Evolutionary conservation across 1,139 yeast species (phyloP).

Genomic region (Williopsis jadinii): DNA sequence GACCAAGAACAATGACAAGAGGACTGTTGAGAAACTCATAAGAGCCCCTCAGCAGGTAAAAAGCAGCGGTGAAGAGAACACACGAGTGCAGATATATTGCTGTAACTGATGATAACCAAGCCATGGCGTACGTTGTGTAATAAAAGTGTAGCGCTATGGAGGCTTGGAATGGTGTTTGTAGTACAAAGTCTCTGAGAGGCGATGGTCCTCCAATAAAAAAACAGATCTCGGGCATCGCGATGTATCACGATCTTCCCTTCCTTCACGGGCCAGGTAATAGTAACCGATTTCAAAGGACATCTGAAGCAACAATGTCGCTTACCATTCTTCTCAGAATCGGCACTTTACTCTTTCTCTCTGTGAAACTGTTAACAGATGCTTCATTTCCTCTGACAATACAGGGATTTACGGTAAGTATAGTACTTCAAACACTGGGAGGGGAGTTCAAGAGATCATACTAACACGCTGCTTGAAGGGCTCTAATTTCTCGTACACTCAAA

Average conservation of each 20-base stretch:
- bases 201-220: too few species aligned
- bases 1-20: constrained; percentile 45
- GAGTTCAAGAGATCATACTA: too few species aligned
- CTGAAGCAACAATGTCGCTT: background rate
- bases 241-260: too few species aligned
- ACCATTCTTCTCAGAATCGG: background rate
- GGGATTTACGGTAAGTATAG: background rate
- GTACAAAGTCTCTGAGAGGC: background rate
- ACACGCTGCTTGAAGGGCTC: background rate
- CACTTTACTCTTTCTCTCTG: background rate
- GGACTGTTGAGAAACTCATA: constrained; percentile 30
- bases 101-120: constrained; percentile 14
- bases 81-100: constrained; percentile 32
- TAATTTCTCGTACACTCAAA: background rate
- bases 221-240: too few species aligned
- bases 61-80: constrained; percentile 37
- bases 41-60: constrained; percentile 33
- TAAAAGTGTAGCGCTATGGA: background rate
- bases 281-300: too few species aligned
- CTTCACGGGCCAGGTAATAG: too few species aligned
- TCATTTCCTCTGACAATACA: background rate
- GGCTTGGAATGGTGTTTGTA: background rate
- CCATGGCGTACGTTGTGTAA: constrained; percentile 10
- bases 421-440: too few species aligned
- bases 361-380: background rate